Evolutionary conservation across 129 eudicot species (phyloP), one percentile per base, ranked within the genome.

Genomic region (Escallonia rubra): DNA sequence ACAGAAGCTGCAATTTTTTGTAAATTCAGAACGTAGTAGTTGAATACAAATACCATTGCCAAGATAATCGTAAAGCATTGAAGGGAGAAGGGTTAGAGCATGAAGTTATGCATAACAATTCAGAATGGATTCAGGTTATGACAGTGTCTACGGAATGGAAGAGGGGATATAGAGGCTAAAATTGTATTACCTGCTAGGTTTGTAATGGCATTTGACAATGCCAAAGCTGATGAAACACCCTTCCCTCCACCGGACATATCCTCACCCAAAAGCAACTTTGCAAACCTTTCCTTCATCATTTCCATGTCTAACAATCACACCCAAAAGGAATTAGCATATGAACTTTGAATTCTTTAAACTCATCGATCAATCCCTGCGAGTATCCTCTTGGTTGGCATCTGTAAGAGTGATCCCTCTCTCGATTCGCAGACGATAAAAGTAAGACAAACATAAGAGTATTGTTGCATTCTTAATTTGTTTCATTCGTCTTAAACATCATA

Each of bases 171-270:
- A 12, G 46, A 42, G 41, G 34, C 34, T 23, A 23, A 23, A 23
- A 23, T 23, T 23, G 34, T 23, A 1, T 23, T 73, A 93, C 99
- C 99, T 68, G 96, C 95, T 58, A 93, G 74, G 70, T 93, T 93
- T 47, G 99, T 93, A 42, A 93, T 93, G 48, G 99, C 99, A 74
- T 93, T 93, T 53, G 99, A 93, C 80, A 93, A 77, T 47, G 99
- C 99, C 82, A 93, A 72, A 70, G 99, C 99, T 42, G 96, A 89
- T 5, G 95, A 77, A 63, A 80, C 95, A 54, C 99, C 99, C 70
- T 93, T 93, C 58, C 99, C 99, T 61, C 99, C 90, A 58, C 99
- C 99, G 4, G 99, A 93, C 96, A 89, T 89, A 67, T 93, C 99
- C 79, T 93, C 99, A 8, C 99, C 99, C 42, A 93, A 83, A 46